These are phyloP conservation scores for Coemansia furcata DNA, from an alignment of 192 early-diverging fungal species.

Conservation along the genomic window DNA sequence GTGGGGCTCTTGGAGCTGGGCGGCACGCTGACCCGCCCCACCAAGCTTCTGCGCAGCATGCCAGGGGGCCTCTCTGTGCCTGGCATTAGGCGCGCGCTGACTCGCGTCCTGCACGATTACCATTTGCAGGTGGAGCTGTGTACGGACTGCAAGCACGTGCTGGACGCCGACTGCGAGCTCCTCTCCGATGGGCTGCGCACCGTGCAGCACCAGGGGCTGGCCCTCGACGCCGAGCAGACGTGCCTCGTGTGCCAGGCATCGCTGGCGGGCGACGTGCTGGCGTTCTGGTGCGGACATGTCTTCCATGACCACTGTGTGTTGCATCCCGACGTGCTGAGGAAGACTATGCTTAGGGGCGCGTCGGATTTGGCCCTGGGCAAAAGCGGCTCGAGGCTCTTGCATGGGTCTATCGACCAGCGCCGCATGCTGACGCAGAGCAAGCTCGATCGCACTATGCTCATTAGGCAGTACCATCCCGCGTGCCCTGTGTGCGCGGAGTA, in stretches of 20 bases:
- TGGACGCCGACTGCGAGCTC: constrained; percentile 81
- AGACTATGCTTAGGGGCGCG: constrained; percentile 18
- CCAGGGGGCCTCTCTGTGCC: constrained; percentile 78
- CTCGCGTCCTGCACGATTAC: constrained; percentile 90
- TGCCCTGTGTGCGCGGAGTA: constrained; percentile 43
- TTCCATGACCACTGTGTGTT: constrained; percentile 87
- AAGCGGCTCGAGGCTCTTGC: neutral
- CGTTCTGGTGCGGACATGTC: constrained; percentile 91
- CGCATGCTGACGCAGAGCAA: constrained; percentile 34
- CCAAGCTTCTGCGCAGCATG: constrained; percentile 75
- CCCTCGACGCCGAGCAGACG: constrained; percentile 51
- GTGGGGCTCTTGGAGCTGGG: constrained; percentile 87
- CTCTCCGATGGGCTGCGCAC: constrained; percentile 69
- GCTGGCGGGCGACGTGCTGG: constrained; percentile 51
- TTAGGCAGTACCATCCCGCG: constrained; percentile 21
- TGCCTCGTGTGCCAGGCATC: constrained; percentile 38
- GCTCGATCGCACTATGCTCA: constrained; percentile 38
- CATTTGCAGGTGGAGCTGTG: constrained; percentile 87
- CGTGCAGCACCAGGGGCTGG: constrained; percentile 66
- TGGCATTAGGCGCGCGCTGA: constrained; percentile 74
- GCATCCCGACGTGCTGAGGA: constrained; percentile 52
- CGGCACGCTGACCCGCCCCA: constrained; percentile 81
- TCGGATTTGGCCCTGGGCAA: neutral
- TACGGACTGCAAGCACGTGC: constrained; percentile 87
- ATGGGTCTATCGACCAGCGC: constrained; percentile 22